A percentile compares a stretch with the other conserved stretches of the same genome.
Evolutionary conservation across 23 red algal genomes (phyloP).

Genomic region (Gracilaria caudata): DNA sequence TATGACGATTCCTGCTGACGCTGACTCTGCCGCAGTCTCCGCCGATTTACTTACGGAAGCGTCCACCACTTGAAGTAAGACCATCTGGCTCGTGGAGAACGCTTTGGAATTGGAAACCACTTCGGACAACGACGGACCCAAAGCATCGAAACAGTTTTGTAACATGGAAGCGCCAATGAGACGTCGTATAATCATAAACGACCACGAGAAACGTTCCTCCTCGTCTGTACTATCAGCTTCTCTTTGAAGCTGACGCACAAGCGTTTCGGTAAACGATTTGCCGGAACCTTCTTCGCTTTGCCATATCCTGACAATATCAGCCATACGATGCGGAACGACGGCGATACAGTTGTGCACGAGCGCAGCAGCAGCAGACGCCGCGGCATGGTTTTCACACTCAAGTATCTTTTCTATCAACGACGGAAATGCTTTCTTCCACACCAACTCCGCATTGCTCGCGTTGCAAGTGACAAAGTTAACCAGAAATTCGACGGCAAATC

Average conservation of each 20-base stretch:
- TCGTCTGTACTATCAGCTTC: slow-evolving; percentile 10
- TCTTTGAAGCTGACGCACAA: slow-evolving; percentile 28
- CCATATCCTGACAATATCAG: slow-evolving; percentile 60
- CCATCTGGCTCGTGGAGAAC: slow-evolving; percentile 39
- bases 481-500: slow-evolving; percentile 72
- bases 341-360: slow-evolving; percentile 75
- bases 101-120: slow-evolving; percentile 5
- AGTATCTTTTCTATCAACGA: slow-evolving; percentile 37
- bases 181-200: slow-evolving; percentile 59
- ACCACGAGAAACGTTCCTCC: slow-evolving; percentile 63
- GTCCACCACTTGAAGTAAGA: slow-evolving; percentile 51
- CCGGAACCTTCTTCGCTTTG: neutral
- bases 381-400: slow-evolving; percentile 51
- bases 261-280: slow-evolving; percentile 18
- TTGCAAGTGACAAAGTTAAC: slow-evolving; percentile 71
- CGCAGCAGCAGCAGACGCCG: slow-evolving; percentile 53
- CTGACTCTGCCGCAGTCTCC: slow-evolving; percentile 13
- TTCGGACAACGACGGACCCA: slow-evolving; percentile 41
- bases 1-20: neutral
- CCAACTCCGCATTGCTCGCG: slow-evolving; percentile 61
- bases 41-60: slow-evolving; percentile 58
- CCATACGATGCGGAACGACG: slow-evolving; percentile 57
- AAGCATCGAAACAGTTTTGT: slow-evolving; percentile 37
- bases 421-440: slow-evolving; percentile 57
- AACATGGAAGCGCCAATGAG: slow-evolving; percentile 60